Percentiles rank a stretch among this genome's conserved stretches.
phyloP scores from a whole-genome alignment of 331 rosid species.

The Quercus tomentella region DNA sequence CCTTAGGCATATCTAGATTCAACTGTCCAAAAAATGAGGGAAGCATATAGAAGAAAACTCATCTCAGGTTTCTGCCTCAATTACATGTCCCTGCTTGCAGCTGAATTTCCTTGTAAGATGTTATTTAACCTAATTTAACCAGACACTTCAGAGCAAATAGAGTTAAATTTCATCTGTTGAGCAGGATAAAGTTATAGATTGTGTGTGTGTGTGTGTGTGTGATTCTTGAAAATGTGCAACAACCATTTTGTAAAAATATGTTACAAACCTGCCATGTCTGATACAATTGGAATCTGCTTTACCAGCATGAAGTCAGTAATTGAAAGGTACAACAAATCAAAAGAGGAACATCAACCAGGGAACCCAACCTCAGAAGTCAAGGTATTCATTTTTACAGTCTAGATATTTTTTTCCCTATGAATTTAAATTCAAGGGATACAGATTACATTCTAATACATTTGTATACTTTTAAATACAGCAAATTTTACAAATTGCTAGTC shows the following conservation, averaged over 20 bases:
- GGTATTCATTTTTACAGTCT: conserved; percentile 42
- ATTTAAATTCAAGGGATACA: not conserved
- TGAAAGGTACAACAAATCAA: conserved; percentile 78
- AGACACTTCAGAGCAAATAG: not conserved
- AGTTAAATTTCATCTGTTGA: not conserved
- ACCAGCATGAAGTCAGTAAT: conserved; percentile 75
- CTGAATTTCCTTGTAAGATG: not conserved
- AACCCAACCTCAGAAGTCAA: conserved; percentile 66
- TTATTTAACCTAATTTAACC: not conserved
- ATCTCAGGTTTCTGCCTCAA: not conserved
- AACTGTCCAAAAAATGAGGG: not conserved
- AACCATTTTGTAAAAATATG: not conserved
- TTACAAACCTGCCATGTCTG: conserved; percentile 16
- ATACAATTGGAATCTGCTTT: conserved; percentile 12
- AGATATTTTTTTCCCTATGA: not conserved
- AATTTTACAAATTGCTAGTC: not conserved
- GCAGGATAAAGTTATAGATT: not conserved
- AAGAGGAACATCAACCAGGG: conserved; percentile 63
- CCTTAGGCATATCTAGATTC: not conserved
- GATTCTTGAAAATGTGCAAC: conserved; percentile 4
- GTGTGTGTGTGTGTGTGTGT: not conserved
- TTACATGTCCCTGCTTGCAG: not conserved
- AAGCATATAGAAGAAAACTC: not conserved
- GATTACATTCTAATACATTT: not conserved
- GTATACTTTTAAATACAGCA: not conserved